These are phyloP conservation scores for Typha latifolia DNA, from an alignment of 176 grass and related monocot species.

Conservation along the genomic window DNA sequence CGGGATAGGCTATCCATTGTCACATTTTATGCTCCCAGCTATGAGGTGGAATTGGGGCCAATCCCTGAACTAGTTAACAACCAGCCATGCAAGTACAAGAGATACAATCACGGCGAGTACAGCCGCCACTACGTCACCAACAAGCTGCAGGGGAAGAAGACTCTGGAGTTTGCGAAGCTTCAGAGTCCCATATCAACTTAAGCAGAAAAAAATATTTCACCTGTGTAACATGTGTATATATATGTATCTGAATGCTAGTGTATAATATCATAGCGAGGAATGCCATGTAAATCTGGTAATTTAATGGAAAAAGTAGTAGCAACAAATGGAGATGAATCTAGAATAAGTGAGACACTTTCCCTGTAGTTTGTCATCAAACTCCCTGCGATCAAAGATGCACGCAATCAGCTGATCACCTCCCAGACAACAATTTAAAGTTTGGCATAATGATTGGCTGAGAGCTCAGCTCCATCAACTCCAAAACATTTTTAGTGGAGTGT, in stretches of 20 bases:
- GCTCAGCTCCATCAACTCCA: no score
- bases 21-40: conserved; percentile 82
- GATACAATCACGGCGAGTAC: conserved; percentile 86
- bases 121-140: conserved; percentile 74
- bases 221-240: background rate
- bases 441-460: no score
- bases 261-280: no score
- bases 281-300: no score
- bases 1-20: conserved; percentile 49
- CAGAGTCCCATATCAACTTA: background rate
- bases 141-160: conserved; percentile 84
- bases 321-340: no score
- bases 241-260: background rate
- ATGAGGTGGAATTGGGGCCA: conserved; percentile 70
- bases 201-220: background rate
- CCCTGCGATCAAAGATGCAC: no score
- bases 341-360: no score
- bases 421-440: no score
- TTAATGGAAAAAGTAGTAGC: no score
- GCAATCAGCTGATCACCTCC: no score
- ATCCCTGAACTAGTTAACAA: conserved; percentile 51
- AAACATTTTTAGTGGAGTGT: no score
- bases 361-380: no score
- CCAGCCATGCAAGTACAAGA: conserved; percentile 43
- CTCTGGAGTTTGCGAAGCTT: conserved; percentile 74